Percentiles rank a stretch among this genome's conserved stretches.
phyloP scores from a whole-genome alignment of 1,139 yeast species.

The Diutina siamensis region DNA sequence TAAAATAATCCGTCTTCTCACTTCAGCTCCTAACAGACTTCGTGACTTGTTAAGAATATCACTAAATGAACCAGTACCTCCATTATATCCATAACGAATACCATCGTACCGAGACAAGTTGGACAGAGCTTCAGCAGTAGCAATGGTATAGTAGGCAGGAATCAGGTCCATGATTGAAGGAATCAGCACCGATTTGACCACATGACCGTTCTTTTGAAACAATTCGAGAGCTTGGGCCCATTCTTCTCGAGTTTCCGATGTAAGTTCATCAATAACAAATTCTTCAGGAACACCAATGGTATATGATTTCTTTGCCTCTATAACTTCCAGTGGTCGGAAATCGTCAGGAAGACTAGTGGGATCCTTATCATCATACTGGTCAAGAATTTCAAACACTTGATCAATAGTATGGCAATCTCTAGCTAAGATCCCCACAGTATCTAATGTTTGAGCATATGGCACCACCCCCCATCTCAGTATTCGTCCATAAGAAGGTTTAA shows the following conservation, averaged over 20 bases:
- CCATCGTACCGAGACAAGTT: conserved; percentile 89
- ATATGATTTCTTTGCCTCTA: conserved; percentile 10
- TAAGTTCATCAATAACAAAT: conserved; percentile 45
- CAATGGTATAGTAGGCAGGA: conserved; percentile 79
- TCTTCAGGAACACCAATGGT: conserved; percentile 67
- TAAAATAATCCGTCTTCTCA: conserved; percentile 65
- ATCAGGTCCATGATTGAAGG: conserved; percentile 58
- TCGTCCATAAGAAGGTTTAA: conserved; percentile 88
- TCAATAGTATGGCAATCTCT: conserved; percentile 31
- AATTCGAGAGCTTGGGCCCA: conserved; percentile 36
- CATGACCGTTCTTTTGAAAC: conserved; percentile 41
- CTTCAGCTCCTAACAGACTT: conserved; percentile 58
- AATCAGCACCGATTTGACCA: conserved; percentile 49
- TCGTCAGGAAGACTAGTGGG: conserved; percentile 54
- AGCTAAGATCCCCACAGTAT: conserved; percentile 81
- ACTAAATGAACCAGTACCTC: background rate
- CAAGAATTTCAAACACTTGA: conserved; percentile 43
- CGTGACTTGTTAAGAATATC: background rate
- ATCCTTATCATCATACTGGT: conserved; percentile 58
- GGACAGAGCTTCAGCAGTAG: conserved; percentile 91
- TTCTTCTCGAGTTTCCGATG: conserved; percentile 29
- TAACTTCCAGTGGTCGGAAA: conserved; percentile 15
- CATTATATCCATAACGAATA: conserved; percentile 56
- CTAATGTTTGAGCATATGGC: conserved; percentile 88
- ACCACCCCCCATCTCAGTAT: conserved; percentile 87